Evolutionary conservation across 306 rosid species (phyloP).

Genomic region (Inga leiocalycina): DNA sequence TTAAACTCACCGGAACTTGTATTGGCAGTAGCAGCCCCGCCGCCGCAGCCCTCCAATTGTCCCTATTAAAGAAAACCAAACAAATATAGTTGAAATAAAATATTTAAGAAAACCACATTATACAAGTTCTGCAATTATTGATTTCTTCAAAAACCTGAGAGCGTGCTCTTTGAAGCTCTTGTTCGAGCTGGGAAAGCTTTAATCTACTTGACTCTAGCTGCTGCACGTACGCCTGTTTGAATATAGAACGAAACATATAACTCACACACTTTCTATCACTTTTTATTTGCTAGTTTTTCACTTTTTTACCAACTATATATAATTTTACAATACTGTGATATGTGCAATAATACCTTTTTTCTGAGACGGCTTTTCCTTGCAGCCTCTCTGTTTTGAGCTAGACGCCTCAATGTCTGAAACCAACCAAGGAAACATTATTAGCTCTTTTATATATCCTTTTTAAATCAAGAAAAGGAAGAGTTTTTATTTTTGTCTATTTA

Average conservation of each 20-base stretch:
- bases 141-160: conserved; percentile 67
- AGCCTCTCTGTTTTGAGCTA: conserved; percentile 97
- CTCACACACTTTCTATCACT: not conserved
- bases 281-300: not conserved
- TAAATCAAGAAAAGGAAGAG: not conserved
- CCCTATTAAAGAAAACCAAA: conserved; percentile 50
- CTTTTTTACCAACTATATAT: not conserved
- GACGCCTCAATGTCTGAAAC: conserved; percentile 77
- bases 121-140: not conserved
- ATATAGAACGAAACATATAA: not conserved
- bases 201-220: conserved; percentile 86
- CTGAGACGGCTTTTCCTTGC: conserved; percentile 95
- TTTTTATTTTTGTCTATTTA: not conserved
- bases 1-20: conserved; percentile 71
- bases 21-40: conserved; percentile 43
- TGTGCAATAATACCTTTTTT: conserved; percentile 65
- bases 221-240: conserved; percentile 82
- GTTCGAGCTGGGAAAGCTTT: conserved; percentile 88
- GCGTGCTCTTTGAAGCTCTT: conserved; percentile 88
- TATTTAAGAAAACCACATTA: not conserved
- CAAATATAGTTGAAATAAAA: conserved; percentile 3
- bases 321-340: not conserved
- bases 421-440: conserved; percentile 1
- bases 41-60: conserved; percentile 65
- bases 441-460: not conserved